Percentiles rank a stretch among this genome's conserved stretches.
phyloP scores from a whole-genome alignment of 345 rosid species.

The Eucalyptus curtisii region DNA sequence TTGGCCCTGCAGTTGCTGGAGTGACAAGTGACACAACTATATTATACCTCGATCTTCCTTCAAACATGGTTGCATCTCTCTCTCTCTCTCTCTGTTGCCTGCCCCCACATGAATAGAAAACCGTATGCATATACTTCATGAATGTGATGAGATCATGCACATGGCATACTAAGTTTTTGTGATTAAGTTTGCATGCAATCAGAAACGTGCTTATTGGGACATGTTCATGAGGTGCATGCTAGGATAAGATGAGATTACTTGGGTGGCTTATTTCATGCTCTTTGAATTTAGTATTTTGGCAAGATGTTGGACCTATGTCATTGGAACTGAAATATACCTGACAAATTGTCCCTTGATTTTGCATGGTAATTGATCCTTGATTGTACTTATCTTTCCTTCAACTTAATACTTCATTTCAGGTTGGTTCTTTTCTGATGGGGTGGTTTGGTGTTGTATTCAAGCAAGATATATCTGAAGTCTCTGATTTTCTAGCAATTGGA shows the following conservation, averaged over 20 bases:
- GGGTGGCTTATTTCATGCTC: not conserved
- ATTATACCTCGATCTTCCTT: constrained; percentile 77
- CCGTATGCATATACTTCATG: not conserved
- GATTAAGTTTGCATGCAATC: not conserved
- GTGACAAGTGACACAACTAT: constrained; percentile 45
- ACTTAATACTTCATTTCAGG: constrained; percentile 11
- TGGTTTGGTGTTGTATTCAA: constrained; percentile 89
- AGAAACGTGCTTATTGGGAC: not conserved
- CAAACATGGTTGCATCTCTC: constrained; percentile 50
- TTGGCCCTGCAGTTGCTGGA: constrained; percentile 55
- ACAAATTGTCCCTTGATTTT: not conserved
- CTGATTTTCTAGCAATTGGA: constrained; percentile 67
- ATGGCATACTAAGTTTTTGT: not conserved
- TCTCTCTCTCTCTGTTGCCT: not conserved
- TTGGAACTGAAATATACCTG: not conserved
- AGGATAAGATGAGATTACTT: not conserved
- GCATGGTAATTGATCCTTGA: not conserved
- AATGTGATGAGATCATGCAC: not conserved
- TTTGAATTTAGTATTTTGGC: not conserved
- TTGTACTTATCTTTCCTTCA: not conserved
- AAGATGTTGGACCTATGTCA: not conserved
- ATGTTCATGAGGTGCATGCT: not conserved
- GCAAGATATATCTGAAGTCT: constrained; percentile 46
- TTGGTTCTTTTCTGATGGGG: constrained; percentile 98
- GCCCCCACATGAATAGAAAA: not conserved